Evolutionary conservation across 2,329 filamentous ascomycete species (phyloP), one percentile per base, ranked within the genome.

Genomic region (Celoporthe dispersa): DNA sequence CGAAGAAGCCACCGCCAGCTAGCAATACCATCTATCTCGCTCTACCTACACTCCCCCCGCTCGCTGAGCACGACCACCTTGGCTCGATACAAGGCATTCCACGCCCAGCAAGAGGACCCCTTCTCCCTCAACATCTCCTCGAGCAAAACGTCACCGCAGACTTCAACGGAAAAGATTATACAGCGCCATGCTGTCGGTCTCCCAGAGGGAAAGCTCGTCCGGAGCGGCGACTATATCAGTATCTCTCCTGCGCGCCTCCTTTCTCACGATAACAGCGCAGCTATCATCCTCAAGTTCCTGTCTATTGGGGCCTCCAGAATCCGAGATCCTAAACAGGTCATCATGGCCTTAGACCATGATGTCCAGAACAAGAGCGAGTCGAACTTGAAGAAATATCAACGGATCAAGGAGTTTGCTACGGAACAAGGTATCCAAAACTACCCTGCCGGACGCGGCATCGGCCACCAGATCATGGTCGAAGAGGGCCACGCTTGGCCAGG

Each of bases 281-380:
- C 79, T 2, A 76, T 80, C 0, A 91, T 91, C 71, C 73, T 78
- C 59, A 96, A 95, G 80, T 95, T 94, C 82, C 92, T 93, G 89
- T 90, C 89, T 14, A 94, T 94, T 73, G 93, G 93, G 22, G 93
- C 93, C 0, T 87, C 91, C 62, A 88, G 90, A 77, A 86, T 97
- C 76, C 86, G 93, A 74, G 83, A 94, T 78, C 86, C 86, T 2
- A 81, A 84, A 28, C 94, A 97, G 81, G 84, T 96, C 37, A 92
- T 97, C 28, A 91, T 96, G 84, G 92, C 93, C 0, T 81, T 97
- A 1, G 94, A 97, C 76, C 94, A 97, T 77, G 93, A 97, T 75
- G 92, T 97, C 0, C 93, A 97, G 78, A 96, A 97, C 80, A 92
- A 90, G 80, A 88, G 84, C 68, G 90, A 92, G 72, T 83, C 88